A percentile compares a stretch with the other conserved stretches of the same genome.
phyloP scores from a whole-genome alignment of 2,329 filamentous ascomycete genomes.

The Arthrobotrys conoides region DNA sequence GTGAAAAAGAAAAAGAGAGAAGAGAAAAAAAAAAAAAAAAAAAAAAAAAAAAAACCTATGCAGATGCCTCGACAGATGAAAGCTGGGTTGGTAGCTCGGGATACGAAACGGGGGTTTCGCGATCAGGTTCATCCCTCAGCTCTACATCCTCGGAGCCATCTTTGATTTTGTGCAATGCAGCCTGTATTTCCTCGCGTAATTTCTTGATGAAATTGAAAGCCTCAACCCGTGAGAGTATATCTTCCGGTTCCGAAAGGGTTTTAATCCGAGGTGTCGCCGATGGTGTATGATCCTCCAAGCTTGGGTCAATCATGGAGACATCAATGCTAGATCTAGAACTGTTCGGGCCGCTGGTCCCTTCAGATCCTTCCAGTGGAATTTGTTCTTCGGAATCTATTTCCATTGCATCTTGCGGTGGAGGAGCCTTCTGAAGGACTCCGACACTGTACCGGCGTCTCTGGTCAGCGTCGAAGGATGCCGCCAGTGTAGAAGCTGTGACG shows the following conservation, averaged over 20 bases:
- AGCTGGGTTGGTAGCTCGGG: slow-evolving; percentile 34
- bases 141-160: slow-evolving; percentile 36
- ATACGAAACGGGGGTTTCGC: slow-evolving; percentile 45
- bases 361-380: slow-evolving; percentile 27
- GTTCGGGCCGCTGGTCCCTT: slow-evolving; percentile 32
- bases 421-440: slow-evolving; percentile 76
- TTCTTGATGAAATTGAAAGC: slow-evolving; percentile 51
- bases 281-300: slow-evolving; percentile 47
- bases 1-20: background rate
- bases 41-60: slow-evolving; percentile 15
- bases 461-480: slow-evolving; percentile 76
- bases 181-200: slow-evolving; percentile 45
- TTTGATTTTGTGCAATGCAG: slow-evolving; percentile 37
- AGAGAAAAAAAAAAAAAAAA: background rate
- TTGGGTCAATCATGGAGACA: slow-evolving; percentile 58
- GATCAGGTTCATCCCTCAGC: slow-evolving; percentile 32
- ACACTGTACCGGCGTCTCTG: slow-evolving; percentile 77
- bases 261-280: slow-evolving; percentile 16
- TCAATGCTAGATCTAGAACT: slow-evolving; percentile 54
- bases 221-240: slow-evolving; percentile 37
- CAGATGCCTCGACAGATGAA: slow-evolving; percentile 33
- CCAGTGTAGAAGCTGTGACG: slow-evolving; percentile 78
- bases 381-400: slow-evolving; percentile 64
- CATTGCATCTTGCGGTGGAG: slow-evolving; percentile 67
- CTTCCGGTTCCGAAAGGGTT: slow-evolving; percentile 36